These are phyloP conservation scores for Martensiomyces pterosporus DNA, from an alignment of 192 early-diverging fungal species.

Conservation along the genomic window DNA sequence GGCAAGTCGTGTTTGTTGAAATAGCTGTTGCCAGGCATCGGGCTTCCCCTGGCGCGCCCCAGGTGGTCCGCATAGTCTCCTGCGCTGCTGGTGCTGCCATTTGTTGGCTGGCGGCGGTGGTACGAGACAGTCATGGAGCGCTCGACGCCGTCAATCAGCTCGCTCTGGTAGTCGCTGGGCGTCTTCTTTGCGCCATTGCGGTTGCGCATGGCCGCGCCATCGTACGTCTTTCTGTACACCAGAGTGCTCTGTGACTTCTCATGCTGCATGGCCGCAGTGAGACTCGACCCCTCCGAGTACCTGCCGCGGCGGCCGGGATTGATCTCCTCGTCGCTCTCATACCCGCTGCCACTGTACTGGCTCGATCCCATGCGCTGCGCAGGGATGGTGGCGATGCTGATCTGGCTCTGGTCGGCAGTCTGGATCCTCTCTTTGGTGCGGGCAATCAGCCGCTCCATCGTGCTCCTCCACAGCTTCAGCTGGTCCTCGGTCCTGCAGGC, in stretches of 20 bases:
- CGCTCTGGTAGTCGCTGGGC: constrained; percentile 32
- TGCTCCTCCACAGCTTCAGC: constrained; percentile 80
- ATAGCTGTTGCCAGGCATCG: constrained; percentile 29
- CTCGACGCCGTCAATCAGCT: constrained; percentile 42
- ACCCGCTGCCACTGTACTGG: constrained; percentile 21
- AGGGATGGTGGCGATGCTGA: constrained; percentile 3
- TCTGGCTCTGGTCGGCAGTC: constrained; percentile 12
- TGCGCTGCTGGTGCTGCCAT: constrained; percentile 33
- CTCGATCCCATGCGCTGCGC: constrained; percentile 12
- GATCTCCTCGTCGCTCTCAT: constrained; percentile 30
- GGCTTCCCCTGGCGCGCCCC: constrained; percentile 18
- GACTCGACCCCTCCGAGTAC: constrained; percentile 43
- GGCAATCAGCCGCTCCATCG: constrained; percentile 68
- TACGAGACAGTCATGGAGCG: constrained; percentile 40
- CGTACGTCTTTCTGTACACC: constrained; percentile 44
- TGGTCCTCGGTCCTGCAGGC: constrained; percentile 89
- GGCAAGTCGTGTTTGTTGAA: constrained; percentile 22
- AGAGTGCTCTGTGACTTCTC: constrained; percentile 31
- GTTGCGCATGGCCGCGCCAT: constrained; percentile 20
- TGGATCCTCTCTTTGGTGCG: constrained; percentile 45
- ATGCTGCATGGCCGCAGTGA: constrained; percentile 37
- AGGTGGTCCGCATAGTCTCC: constrained; percentile 17
- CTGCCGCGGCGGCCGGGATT: constrained; percentile 31
- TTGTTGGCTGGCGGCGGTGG: constrained; percentile 37
- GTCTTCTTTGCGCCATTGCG: constrained; percentile 32